A percentile compares a stretch with the other conserved stretches of the same genome.
Conservation (phyloP, 2,329 filamentous ascomycete species). For the Phoma sp. region DNA sequence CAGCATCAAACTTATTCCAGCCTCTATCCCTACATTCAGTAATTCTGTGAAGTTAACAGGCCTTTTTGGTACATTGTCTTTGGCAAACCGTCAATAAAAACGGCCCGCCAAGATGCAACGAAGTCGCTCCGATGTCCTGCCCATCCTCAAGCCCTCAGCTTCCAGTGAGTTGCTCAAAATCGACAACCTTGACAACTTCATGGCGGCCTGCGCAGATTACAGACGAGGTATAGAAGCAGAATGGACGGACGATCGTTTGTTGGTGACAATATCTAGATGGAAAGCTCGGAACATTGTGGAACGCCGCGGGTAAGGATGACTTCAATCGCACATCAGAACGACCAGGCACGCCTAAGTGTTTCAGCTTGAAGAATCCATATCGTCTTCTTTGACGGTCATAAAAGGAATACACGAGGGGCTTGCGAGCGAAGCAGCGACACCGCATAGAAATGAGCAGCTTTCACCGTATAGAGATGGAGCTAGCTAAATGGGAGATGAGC, state of each 20-base stretch:
- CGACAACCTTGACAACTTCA: background rate
- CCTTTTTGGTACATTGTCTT: background rate
- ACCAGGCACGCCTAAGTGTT: too few relatives aligned
- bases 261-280: background rate
- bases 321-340: too few relatives aligned
- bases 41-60: background rate
- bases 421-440: too few relatives aligned
- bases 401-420: too few relatives aligned
- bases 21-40: background rate
- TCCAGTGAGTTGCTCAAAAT: background rate
- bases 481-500: too few relatives aligned
- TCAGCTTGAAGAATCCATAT: too few relatives aligned
- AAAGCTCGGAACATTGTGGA: background rate
- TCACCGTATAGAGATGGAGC: too few relatives aligned
- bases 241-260: background rate
- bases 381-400: too few relatives aligned
- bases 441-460: too few relatives aligned
- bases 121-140: background rate
- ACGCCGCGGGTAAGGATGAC: too few relatives aligned
- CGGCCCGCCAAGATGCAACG: background rate
- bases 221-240: background rate
- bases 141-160: background rate
- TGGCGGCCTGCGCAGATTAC: background rate
- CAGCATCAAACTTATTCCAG: background rate
- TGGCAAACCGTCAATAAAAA: background rate